phyloP scores from a whole-genome alignment of 202 grass and related monocot genomes.

The Dendrocalamus latiflorus region DNA sequence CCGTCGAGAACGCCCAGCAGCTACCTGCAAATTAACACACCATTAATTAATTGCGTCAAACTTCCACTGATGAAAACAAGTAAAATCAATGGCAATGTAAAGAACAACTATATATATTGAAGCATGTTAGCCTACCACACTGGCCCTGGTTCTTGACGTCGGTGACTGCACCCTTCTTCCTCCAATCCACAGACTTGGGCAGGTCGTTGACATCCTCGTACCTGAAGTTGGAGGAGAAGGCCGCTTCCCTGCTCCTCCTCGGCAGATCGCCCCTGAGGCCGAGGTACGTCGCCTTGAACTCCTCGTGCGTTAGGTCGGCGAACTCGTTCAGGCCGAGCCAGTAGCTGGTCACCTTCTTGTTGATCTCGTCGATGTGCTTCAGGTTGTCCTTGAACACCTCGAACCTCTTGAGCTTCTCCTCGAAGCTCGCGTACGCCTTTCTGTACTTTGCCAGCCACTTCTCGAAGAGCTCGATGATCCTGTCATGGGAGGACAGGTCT shows the following conservation, averaged over 20 bases:
- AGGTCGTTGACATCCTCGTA: slow-evolving; percentile 18
- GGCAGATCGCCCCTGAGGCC: slow-evolving; percentile 3
- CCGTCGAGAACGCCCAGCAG: slow-evolving; percentile 91
- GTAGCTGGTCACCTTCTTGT: slow-evolving; percentile 70
- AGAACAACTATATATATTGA: too few relatives aligned
- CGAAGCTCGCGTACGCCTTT: slow-evolving; percentile 68
- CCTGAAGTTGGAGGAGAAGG: slow-evolving; percentile 20
- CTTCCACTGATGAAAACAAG: too few relatives aligned
- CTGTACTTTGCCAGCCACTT: slow-evolving; percentile 58
- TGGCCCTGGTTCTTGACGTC: slow-evolving; percentile 87
- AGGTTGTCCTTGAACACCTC: slow-evolving; percentile 93
- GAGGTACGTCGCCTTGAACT: slow-evolving; percentile 70
- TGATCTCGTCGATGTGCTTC: slow-evolving; percentile 78
- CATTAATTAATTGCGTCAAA: background rate
- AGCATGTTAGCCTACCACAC: slow-evolving; percentile 41
- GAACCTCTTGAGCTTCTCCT: slow-evolving; percentile 68
- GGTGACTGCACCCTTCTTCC: slow-evolving; percentile 66
- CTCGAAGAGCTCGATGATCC: slow-evolving; percentile 69
- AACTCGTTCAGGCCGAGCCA: slow-evolving; percentile 83
- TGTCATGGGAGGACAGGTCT: slow-evolving; percentile 50
- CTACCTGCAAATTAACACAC: slow-evolving; percentile 23
- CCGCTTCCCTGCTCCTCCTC: background rate
- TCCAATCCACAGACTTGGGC: slow-evolving; percentile 62
- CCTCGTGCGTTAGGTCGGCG: slow-evolving; percentile 69
- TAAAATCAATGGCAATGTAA: too few relatives aligned